A percentile compares a stretch with the other conserved stretches of the same genome.
These are phyloP conservation scores for Papiliotrema nemorosa DNA, from an alignment of 1,284 basidiomycete genomes.

Conservation along the genomic window DNA sequence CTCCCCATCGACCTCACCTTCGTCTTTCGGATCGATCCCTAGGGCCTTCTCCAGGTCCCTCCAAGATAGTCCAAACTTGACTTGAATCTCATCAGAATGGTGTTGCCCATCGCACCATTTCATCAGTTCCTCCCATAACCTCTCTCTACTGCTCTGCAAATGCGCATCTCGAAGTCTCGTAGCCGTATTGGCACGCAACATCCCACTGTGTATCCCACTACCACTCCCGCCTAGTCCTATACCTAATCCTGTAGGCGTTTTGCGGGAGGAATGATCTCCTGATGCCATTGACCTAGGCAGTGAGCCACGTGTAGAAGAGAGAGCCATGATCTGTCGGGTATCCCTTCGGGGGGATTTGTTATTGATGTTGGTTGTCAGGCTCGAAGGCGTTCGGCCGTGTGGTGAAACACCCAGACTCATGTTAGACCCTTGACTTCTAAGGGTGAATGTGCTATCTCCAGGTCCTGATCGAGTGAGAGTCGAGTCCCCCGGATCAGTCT, in stretches of 20 bases:
- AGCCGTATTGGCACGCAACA: not conserved
- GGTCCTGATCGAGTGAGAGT: conserved; percentile 13
- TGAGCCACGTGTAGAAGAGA: too few relatives aligned
- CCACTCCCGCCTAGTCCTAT: conserved; percentile 4
- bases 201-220: too few relatives aligned
- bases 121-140: conserved; percentile 55
- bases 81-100: conserved; percentile 85
- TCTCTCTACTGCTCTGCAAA: conserved; percentile 21
- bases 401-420: conserved; percentile 34
- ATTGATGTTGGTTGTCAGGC: conserved; percentile 16
- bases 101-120: conserved; percentile 76
- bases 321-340: too few relatives aligned
- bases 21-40: conserved; percentile 42
- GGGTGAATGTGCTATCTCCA: conserved; percentile 38
- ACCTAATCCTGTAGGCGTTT: not conserved
- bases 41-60: conserved; percentile 74
- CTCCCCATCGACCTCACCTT: conserved; percentile 23
- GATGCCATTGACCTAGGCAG: too few relatives aligned
- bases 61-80: conserved; percentile 78
- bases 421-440: conserved; percentile 31
- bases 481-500: conserved; percentile 9
- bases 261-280: not conserved
- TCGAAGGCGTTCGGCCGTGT: conserved; percentile 8
- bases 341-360: conserved; percentile 4
- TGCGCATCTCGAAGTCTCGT: conserved; percentile 6